Conservation (phyloP, 2,329 filamentous ascomycete genomes). For the Penicillium sp. region DNA sequence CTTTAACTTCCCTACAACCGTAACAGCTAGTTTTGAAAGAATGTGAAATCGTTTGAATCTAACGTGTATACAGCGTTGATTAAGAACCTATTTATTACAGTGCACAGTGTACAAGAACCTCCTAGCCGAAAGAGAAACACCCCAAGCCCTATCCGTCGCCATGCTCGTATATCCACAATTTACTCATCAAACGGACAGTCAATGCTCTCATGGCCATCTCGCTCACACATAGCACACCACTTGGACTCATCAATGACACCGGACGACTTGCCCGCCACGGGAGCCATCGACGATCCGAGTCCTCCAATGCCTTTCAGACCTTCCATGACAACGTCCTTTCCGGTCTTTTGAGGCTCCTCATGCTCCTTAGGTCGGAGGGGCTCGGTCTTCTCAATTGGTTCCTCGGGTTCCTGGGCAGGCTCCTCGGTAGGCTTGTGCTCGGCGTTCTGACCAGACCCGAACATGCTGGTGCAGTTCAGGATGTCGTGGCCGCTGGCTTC, state of each 20-base stretch:
- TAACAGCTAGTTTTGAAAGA: too few species aligned
- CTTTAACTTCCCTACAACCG: too few species aligned
- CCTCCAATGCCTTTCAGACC: constrained; percentile 44
- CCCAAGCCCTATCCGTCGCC: neutral
- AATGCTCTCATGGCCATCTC: constrained; percentile 93
- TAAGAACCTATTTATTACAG: neutral
- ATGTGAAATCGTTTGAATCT: too few species aligned
- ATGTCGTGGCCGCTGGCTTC: constrained; percentile 92
- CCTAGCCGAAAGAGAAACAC: neutral
- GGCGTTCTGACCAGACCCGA: constrained; percentile 48
- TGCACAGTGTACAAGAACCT: neutral
- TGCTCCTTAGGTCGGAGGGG: constrained; percentile 12
- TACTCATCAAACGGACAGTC: constrained; percentile 88
- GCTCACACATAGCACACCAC: constrained; percentile 96
- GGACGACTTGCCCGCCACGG: constrained; percentile 75
- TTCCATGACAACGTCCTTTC: constrained; percentile 44
- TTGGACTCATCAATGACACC: constrained; percentile 79
- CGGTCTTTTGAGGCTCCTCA: constrained; percentile 34
- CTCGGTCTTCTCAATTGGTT: constrained; percentile 15
- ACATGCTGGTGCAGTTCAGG: constrained; percentile 90
- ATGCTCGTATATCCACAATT: constrained; percentile 11
- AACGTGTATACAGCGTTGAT: neutral
- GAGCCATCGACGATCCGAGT: constrained; percentile 52
- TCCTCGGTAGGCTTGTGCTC: constrained; percentile 14
- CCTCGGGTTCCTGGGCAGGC: constrained; percentile 13